Evolutionary conservation across 1,139 yeast species (phyloP), one percentile per base, ranked within the genome.

Genomic region (Williopsis jadinii): DNA sequence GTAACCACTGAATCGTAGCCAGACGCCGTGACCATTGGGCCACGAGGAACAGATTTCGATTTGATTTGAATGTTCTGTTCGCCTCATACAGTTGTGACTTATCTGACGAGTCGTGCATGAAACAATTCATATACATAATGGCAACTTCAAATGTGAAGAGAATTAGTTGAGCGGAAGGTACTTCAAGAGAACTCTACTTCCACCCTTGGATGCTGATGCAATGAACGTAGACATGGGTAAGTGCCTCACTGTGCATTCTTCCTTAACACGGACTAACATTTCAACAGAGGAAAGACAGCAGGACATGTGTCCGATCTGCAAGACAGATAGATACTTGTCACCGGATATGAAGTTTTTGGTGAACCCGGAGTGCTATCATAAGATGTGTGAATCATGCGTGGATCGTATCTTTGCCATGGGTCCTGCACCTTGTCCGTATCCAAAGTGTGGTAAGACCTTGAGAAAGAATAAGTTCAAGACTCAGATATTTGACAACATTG

Each of bases 221-320:
- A 40, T 11, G 8, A 41, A 37, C 38, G 34, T 36, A 6, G 41
- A 36, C 10, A 13, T 41, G 24, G 43, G 43, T 35, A 38, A 28
- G 43, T 33, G 6, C 24, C 24, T 19, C 24, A 19, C 24, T 19
- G 24, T 30, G 11, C 30, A 8, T 26, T 12, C 12, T 8, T 14
- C 8, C 28, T 5, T 11, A 8, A 28, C 10, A 8, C 30, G 11
- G 30, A 30, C 13, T 35, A 27, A 19, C 9, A 6, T 9, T 1
- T 8, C 11, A n/a, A 27, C 33, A 38, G 43, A 40, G 11, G 42
- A 38, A 12, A 41, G 44, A 32, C 43, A 42, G 36, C 42, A 62
- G 63, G 98, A 92, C 65, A 82, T 90, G 81, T 92, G 99, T 70
- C 98, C 98, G 33, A 88, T 94, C 57, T 92, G 99, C 70, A 87